Percentiles rank a stretch among this genome's conserved stretches.
Conservation (phyloP, 169 alveolate genomes). For the Eimeria necatrix region DNA sequence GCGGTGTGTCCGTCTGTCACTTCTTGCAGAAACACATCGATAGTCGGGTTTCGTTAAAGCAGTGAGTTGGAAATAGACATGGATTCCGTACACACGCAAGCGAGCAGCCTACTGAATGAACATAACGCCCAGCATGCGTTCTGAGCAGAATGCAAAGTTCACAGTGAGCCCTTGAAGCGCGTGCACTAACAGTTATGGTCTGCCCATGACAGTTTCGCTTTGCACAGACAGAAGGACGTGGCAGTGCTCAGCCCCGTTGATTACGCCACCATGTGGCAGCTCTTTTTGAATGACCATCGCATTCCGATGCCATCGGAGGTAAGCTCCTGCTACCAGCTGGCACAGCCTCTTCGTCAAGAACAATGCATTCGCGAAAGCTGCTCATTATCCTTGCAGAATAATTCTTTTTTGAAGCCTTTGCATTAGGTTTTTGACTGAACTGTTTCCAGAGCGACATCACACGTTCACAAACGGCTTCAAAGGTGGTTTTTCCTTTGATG, state of each 20-base stretch:
- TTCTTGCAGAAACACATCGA: conserved; percentile 18
- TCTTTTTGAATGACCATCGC: neutral
- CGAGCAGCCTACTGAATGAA: no score
- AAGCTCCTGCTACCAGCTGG: neutral
- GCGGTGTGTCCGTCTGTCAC: neutral
- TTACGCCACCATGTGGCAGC: neutral
- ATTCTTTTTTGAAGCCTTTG: neutral
- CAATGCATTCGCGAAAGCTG: neutral
- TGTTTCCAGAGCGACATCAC: neutral
- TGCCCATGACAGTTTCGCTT: neutral
- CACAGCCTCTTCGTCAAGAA: no score
- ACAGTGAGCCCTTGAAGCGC: no score
- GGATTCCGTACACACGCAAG: neutral
- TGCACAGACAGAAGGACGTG: conserved; percentile 2
- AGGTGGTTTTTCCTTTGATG: conserved; percentile 22
- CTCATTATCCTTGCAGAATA: neutral
- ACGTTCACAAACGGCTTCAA: neutral
- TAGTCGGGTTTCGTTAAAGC: neutral
- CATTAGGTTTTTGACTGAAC: neutral
- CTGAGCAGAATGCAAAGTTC: no score
- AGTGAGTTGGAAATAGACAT: neutral
- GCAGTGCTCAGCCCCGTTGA: conserved; percentile 32
- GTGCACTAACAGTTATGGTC: neutral
- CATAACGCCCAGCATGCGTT: no score
- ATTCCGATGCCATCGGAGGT: neutral